Conservation (phyloP, 495 filamentous ascomycete genomes). For the Rusavskia elegans region DNA sequence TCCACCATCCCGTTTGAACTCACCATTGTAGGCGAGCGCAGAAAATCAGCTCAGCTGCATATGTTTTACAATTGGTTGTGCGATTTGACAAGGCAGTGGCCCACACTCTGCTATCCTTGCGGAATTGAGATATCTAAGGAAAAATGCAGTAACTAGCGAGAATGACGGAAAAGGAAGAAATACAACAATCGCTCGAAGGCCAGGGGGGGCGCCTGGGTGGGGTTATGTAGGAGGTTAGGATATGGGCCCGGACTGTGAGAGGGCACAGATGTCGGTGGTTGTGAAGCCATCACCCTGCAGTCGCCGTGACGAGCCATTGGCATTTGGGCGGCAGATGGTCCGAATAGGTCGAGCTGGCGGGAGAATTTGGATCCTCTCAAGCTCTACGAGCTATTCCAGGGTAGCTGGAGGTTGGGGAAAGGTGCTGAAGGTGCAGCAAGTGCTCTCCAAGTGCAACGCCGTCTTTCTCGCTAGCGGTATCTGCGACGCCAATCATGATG, state of each 20-base stretch:
- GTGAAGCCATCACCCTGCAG: conserved; percentile 3
- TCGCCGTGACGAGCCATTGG: conserved; percentile 1
- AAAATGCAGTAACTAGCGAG: not conserved
- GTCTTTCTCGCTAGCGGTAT: not conserved
- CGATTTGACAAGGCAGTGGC: not conserved
- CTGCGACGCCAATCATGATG: not conserved
- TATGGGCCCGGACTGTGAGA: not conserved
- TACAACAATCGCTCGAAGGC: conserved; percentile 1
- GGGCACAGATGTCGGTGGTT: not conserved
- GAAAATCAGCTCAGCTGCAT: not conserved
- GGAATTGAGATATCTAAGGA: conserved; percentile 3
- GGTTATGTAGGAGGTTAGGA: conserved; percentile 18
- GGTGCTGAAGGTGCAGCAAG: not conserved
- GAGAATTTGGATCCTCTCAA: not conserved
- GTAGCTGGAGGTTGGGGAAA: not conserved
- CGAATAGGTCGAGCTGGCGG: conserved; percentile 1
- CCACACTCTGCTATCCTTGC: conserved; percentile 2
- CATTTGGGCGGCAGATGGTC: not conserved
- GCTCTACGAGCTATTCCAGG: not conserved
- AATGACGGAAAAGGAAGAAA: conserved; percentile 10
- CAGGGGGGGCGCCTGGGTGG: conserved; percentile 19
- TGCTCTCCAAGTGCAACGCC: not conserved
- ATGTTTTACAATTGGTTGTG: not conserved
- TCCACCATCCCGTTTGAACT: not conserved
- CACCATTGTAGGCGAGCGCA: not conserved